Conservation (phyloP, 768 basidiomycete genomes). For the Phlebiopsis gigantea region DNA sequence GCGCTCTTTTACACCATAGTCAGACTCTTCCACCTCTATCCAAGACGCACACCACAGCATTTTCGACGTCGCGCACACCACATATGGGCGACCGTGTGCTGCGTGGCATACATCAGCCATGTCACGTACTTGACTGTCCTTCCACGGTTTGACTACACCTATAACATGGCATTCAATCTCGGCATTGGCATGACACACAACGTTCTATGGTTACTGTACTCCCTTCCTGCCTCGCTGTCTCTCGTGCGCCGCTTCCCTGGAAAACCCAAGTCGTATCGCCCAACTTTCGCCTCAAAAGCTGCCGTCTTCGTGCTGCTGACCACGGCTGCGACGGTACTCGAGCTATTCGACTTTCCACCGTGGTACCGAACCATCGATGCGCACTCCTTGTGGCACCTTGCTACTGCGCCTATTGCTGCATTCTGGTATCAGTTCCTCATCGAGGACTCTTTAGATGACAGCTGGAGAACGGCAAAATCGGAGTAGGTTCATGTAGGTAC, state of each 20-base stretch:
- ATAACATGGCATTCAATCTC: slow-evolving; percentile 88
- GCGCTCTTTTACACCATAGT: slow-evolving; percentile 75
- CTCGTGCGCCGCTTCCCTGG: slow-evolving; percentile 50
- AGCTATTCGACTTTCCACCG: slow-evolving; percentile 90
- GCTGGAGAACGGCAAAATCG: slow-evolving; percentile 49
- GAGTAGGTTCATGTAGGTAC: slow-evolving; percentile 10
- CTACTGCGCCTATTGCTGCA: slow-evolving; percentile 70
- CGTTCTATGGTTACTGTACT: slow-evolving; percentile 72
- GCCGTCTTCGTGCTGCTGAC: slow-evolving; percentile 63
- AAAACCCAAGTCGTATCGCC: slow-evolving; percentile 52
- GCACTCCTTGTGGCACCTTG: slow-evolving; percentile 89
- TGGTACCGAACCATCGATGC: slow-evolving; percentile 75
- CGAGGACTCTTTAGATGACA: slow-evolving; percentile 62
- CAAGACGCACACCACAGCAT: slow-evolving; percentile 22
- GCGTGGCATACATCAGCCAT: slow-evolving; percentile 59
- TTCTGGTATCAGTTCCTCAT: slow-evolving; percentile 87
- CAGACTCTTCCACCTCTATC: slow-evolving; percentile 73
- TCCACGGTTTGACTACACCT: slow-evolving; percentile 86
- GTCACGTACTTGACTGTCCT: slow-evolving; percentile 71
- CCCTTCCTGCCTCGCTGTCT: slow-evolving; percentile 45
- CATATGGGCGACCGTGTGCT: slow-evolving; percentile 48
- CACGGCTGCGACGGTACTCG: slow-evolving; percentile 69
- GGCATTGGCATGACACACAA: slow-evolving; percentile 75
- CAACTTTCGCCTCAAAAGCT: slow-evolving; percentile 46
- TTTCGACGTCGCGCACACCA: slow-evolving; percentile 8